phyloP scores from a whole-genome alignment of 768 basidiomycete genomes.

The Lactarius sanguifluus region DNA sequence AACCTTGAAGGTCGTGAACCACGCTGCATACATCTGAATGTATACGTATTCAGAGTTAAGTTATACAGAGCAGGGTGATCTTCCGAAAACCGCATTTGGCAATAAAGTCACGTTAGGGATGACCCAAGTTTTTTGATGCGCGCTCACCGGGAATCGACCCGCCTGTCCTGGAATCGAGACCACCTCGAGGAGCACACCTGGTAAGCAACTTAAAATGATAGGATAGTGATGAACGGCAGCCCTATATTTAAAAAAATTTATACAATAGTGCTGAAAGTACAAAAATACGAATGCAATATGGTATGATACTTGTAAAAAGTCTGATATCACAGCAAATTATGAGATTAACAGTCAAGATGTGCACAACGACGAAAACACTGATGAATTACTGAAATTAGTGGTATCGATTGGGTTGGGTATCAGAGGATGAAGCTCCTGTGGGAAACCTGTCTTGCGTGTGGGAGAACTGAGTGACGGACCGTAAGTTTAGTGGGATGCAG shows the following conservation, averaged over 20 bases:
- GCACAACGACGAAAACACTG: slow-evolving; percentile 32
- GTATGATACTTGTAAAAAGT: slow-evolving; percentile 24
- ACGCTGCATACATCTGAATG: slow-evolving; percentile 18
- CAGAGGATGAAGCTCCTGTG: slow-evolving; percentile 48
- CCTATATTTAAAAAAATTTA: slow-evolving; percentile 24
- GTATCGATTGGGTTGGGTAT: slow-evolving; percentile 52
- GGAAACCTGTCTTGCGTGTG: slow-evolving; percentile 48
- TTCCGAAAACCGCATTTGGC: slow-evolving; percentile 24
- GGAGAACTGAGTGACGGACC: slow-evolving; percentile 37
- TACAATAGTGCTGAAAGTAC: slow-evolving; percentile 26
- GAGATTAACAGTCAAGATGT: slow-evolving; percentile 21
- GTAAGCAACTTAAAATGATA: slow-evolving; percentile 1
- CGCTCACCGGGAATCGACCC: slow-evolving; percentile 13
- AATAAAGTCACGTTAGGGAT: background rate
- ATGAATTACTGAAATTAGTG: slow-evolving; percentile 43
- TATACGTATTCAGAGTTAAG: slow-evolving; percentile 1
- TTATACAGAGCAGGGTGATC: background rate
- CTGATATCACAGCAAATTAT: slow-evolving; percentile 23
- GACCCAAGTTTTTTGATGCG: slow-evolving; percentile 21
- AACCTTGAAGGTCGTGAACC: slow-evolving; percentile 8
- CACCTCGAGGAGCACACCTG: background rate
- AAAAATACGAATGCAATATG: slow-evolving; percentile 28
- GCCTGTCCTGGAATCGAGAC: background rate
- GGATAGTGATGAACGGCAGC: slow-evolving; percentile 8
- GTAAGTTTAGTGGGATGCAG: slow-evolving; percentile 6